A percentile compares a stretch with the other conserved stretches of the same genome.
Conservation (phyloP, 2,329 filamentous ascomycete genomes). For the Hortaea sp. region DNA sequence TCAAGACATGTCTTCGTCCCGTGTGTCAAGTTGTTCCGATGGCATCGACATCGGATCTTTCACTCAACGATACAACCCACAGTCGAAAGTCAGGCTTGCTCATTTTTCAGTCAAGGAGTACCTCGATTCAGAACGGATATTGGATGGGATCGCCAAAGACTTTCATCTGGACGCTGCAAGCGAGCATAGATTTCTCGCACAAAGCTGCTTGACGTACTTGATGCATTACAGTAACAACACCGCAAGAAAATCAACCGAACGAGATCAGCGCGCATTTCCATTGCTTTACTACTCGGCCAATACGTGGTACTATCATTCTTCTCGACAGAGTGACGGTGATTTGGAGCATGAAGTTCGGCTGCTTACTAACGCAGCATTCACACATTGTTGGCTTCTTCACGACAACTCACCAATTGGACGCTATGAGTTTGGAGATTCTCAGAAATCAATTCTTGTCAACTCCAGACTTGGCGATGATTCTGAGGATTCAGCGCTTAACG, state of each 20-base stretch:
- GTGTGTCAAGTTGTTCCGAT: not conserved
- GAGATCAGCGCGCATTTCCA: constrained; percentile 7
- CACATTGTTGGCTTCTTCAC: not conserved
- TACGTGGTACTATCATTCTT: constrained; percentile 7
- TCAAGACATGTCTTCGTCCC: not conserved
- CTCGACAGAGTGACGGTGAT: constrained; percentile 2
- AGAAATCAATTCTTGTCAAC: too few species aligned
- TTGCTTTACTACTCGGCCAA: constrained; percentile 8
- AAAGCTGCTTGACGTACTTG: constrained; percentile 10
- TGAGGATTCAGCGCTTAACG: too few species aligned
- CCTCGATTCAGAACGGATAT: constrained; percentile 12
- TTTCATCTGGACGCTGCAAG: constrained; percentile 6
- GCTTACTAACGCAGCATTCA: constrained; percentile 1
- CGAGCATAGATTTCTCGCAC: constrained; percentile 7
- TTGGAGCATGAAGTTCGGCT: constrained; percentile 3
- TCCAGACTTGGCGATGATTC: too few species aligned
- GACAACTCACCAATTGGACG: not conserved
- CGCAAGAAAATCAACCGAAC: too few species aligned
- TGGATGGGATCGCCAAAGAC: constrained; percentile 3
- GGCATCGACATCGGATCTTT: not conserved
- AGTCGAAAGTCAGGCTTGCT: constrained; percentile 10
- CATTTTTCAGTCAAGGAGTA: constrained; percentile 19
- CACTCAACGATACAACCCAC: not conserved
- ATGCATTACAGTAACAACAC: constrained; percentile 8
- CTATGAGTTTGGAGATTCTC: too few species aligned